Conservation (phyloP, 306 rosid genomes). For the Vigna unguiculata region DNA sequence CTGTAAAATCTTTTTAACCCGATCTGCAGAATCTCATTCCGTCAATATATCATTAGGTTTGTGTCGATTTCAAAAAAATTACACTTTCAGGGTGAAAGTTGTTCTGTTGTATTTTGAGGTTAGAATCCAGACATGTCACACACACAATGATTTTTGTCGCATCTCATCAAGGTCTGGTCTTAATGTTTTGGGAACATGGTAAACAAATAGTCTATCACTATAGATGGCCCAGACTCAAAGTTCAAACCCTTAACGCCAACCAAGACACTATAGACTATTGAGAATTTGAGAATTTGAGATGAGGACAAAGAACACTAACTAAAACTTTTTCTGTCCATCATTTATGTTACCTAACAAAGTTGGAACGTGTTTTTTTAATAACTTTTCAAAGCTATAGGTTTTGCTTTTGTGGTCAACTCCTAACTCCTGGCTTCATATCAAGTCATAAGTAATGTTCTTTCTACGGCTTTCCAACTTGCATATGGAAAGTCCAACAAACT, state of each 20-base stretch:
- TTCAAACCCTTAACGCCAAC: conserved; percentile 20
- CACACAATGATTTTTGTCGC: not conserved
- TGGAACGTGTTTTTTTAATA: not conserved
- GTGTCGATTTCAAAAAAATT: no score
- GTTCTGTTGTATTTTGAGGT: not conserved
- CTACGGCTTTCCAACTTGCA: not conserved
- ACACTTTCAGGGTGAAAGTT: no score
- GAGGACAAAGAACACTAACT: not conserved
- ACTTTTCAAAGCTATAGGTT: not conserved
- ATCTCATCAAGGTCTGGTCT: not conserved
- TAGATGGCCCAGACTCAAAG: conserved; percentile 1
- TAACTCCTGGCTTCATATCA: not conserved
- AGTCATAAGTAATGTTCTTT: not conserved
- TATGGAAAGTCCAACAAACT: not conserved
- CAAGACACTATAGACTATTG: not conserved
- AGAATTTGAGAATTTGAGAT: not conserved
- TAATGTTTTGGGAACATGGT: not conserved
- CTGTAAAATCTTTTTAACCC: conserved; percentile 34
- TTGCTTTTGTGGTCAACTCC: not conserved
- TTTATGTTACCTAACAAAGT: conserved; percentile 12
- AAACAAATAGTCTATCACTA: not conserved
- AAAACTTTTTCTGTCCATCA: conserved; percentile 7
- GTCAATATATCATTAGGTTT: no score
- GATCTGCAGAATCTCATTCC: conserved; percentile 51
- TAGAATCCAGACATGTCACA: not conserved